These are phyloP conservation scores for Magnaporthiopsis rhizophila DNA, from an alignment of 2,329 filamentous ascomycete genomes.

Conservation along the genomic window DNA sequence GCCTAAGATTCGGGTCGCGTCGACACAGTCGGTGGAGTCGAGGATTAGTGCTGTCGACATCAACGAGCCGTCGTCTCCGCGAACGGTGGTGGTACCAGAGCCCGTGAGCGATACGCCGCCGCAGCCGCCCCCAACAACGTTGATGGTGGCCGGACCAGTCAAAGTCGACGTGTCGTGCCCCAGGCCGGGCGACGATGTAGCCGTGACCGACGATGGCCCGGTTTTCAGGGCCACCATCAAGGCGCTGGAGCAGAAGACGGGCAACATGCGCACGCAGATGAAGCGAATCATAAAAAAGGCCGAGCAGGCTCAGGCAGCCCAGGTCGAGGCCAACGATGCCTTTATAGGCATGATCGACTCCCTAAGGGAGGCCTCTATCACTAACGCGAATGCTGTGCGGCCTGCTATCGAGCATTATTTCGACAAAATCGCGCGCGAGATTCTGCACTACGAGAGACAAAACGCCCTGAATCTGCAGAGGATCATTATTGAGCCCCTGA, in stretches of 20 bases:
- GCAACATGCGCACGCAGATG: slow-evolving; percentile 87
- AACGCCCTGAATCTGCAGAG: slow-evolving; percentile 81
- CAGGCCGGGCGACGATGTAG: slow-evolving; percentile 77
- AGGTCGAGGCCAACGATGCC: slow-evolving; percentile 78
- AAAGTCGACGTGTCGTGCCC: slow-evolving; percentile 86
- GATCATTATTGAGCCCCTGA: slow-evolving; percentile 89
- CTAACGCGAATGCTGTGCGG: slow-evolving; percentile 93
- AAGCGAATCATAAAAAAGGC: slow-evolving; percentile 93
- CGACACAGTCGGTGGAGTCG: slow-evolving; percentile 77
- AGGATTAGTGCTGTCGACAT: slow-evolving; percentile 66
- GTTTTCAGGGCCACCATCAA: slow-evolving; percentile 97
- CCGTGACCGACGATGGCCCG: slow-evolving; percentile 82
- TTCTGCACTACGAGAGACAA: slow-evolving; percentile 75
- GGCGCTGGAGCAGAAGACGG: slow-evolving; percentile 90
- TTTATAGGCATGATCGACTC: slow-evolving; percentile 77
- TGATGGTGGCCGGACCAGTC: slow-evolving; percentile 40
- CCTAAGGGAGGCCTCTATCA: slow-evolving; percentile 76
- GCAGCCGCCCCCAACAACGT: slow-evolving; percentile 14
- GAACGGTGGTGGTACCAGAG: slow-evolving; percentile 30
- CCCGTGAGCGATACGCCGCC: slow-evolving; percentile 14
- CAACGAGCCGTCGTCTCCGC: slow-evolving; percentile 52
- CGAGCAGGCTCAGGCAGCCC: slow-evolving; percentile 76
- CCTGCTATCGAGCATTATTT: slow-evolving; percentile 97
- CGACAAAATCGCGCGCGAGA: slow-evolving; percentile 89
- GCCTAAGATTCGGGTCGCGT: slow-evolving; percentile 74